Evolutionary conservation across 345 rosid genomes (phyloP), one percentile per base, ranked within the genome.

Genomic region (Bretschneidera sinensis): DNA sequence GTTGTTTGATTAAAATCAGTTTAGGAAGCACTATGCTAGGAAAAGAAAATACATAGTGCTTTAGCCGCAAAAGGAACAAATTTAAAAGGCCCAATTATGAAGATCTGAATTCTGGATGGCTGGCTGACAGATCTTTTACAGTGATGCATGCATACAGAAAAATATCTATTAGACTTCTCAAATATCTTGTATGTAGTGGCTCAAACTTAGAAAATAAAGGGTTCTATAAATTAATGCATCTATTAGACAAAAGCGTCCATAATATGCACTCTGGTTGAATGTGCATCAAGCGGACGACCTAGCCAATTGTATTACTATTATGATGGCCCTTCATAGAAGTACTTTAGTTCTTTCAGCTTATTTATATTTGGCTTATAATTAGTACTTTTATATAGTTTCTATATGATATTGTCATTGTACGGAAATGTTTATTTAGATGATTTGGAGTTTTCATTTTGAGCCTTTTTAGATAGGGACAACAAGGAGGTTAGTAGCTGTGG

Each of bases 391-490:
- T 64, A 47, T 24, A 39, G 22, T 54, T 64, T 71, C 59, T 50
- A 50, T 56, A 48, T 61, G 57, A 28, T 47, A 48, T 35, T 51
- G 13, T 57, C 47, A 51, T 48, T 28, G 47, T 21, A 48, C 31
- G 34, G 9, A 48, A n/a, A 49, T 49, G n/a, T 55, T 24, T 58
- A 20, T 67, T 65, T n/a, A 31, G 59, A 54, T 62, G 20, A 31
- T 54, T 58, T 52, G 35, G 62, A 28, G 48, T 65, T n/a, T 69
- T 66, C 53, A 19, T 57, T 75, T 66, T 72, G 64, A 43, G 59
- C 35, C 15, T 77, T 64, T 86, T 69, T 75, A 94, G 99, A 73
- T 94, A 59, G 89, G 94, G 77, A 76, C 66, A 64, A 94, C 99
- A 21, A 85, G 99, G 81, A 89, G 76, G 83, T 65, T 61, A 59